phyloP scores from a whole-genome alignment of 805 yeast genomes.

The Yarrowia keelungensis region DNA sequence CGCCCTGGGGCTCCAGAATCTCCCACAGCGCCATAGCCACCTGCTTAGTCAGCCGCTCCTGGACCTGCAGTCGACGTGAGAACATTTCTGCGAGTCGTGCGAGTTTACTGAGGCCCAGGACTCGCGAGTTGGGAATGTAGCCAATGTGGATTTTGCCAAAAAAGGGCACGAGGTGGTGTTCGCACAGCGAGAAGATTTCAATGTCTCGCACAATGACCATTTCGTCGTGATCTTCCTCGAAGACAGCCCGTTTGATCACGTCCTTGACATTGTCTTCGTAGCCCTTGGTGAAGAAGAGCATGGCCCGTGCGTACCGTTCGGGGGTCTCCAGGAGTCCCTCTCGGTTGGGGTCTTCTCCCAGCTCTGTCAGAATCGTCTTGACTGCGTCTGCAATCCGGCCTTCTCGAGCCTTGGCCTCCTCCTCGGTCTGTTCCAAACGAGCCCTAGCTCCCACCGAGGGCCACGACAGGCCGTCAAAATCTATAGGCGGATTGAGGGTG shows the following conservation, averaged over 20 bases:
- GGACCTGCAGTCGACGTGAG: constrained; percentile 95
- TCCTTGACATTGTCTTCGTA: constrained; percentile 93
- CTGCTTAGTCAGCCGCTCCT: constrained; percentile 94
- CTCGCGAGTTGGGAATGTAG: constrained; percentile 94
- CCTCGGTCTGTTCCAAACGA: constrained; percentile 72
- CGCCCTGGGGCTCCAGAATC: constrained; percentile 92
- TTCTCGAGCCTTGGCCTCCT: constrained; percentile 71
- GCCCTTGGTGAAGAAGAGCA: constrained; percentile 94
- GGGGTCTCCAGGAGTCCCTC: constrained; percentile 96
- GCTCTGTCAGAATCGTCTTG: constrained; percentile 68
- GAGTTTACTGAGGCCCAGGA: constrained; percentile 87
- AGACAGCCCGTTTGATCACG: constrained; percentile 92
- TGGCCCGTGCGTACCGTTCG: constrained; percentile 93
- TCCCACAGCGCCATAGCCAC: constrained; percentile 95
- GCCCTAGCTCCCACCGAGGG: constrained; percentile 85
- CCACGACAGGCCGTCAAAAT: constrained; percentile 92
- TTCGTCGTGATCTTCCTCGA: constrained; percentile 98
- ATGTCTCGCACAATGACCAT: constrained; percentile 98
- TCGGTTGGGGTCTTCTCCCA: constrained; percentile 89
- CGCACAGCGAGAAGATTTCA: constrained; percentile 90
- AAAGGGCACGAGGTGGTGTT: constrained; percentile 97
- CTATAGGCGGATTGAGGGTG: constrained; percentile 84
- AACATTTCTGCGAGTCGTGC: constrained; percentile 98
- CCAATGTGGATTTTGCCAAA: constrained; percentile 97
- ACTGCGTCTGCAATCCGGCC: constrained; percentile 85